Percentiles rank a stretch among this genome's conserved stretches.
Evolutionary conservation across 1,284 basidiomycete genomes (phyloP).

Genomic region (Sporisorium sorghi): DNA sequence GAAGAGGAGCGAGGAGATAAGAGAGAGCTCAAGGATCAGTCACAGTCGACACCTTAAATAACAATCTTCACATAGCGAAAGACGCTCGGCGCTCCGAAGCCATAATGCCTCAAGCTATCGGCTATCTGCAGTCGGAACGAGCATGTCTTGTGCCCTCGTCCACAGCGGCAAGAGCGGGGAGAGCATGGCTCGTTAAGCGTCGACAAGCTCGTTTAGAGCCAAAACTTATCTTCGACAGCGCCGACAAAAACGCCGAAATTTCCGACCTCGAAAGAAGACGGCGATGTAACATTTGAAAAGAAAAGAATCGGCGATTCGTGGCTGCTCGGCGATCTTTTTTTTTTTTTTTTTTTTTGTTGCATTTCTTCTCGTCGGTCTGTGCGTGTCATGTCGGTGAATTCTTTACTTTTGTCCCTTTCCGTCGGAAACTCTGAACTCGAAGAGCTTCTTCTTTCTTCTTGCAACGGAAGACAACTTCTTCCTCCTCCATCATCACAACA

Average conservation of each 20-base stretch:
- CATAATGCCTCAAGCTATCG: conserved; percentile 5
- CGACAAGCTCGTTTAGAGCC: conserved; percentile 23
- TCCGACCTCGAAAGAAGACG: not conserved
- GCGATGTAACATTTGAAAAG: conserved; percentile 20
- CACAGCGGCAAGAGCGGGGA: conserved; percentile 6
- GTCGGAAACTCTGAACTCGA: conserved; percentile 17
- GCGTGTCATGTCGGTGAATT: conserved; percentile 16
- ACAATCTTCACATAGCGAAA: not conserved
- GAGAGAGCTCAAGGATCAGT: too few species aligned
- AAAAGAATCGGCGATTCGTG: conserved; percentile 27
- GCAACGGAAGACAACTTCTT: not conserved
- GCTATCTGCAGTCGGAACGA: not conserved
- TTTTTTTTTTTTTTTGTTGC: too few species aligned
- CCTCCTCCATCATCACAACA: not conserved
- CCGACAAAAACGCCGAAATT: conserved; percentile 23
- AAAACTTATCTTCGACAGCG: not conserved
- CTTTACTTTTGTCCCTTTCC: conserved; percentile 13
- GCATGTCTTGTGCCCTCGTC: conserved; percentile 10
- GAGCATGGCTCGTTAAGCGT: conserved; percentile 8
- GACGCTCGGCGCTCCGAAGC: not conserved
- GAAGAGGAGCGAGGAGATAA: not conserved
- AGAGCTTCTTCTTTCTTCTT: not conserved
- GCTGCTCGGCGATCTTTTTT: not conserved
- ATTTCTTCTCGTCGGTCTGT: conserved; percentile 21
- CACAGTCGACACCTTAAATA: not conserved